These are phyloP conservation scores for Trichoderma oligosporum DNA, from an alignment of 2,329 filamentous ascomycete species.

Conservation along the genomic window DNA sequence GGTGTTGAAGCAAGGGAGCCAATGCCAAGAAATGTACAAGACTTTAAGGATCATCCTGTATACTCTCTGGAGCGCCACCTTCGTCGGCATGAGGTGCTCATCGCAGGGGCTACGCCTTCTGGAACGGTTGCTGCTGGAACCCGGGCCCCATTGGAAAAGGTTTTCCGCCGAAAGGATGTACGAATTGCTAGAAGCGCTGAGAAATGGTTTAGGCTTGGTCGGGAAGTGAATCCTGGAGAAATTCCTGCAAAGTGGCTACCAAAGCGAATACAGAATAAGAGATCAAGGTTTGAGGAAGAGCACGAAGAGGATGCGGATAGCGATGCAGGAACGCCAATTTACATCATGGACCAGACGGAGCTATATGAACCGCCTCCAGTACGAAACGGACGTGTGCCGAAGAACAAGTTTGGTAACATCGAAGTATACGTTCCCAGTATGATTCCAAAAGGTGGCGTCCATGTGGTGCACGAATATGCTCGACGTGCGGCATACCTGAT, in stretches of 20 bases:
- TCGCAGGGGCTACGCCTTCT: constrained; percentile 63
- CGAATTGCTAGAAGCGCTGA: constrained; percentile 73
- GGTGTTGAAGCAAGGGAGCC: constrained; percentile 70
- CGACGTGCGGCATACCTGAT: constrained; percentile 69
- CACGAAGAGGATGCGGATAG: constrained; percentile 30
- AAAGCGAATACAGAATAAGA: constrained; percentile 40
- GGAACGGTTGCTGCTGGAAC: constrained; percentile 73
- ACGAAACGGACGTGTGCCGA: constrained; percentile 70
- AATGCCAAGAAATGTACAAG: constrained; percentile 80
- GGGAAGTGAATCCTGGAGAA: constrained; percentile 72
- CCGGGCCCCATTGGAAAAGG: constrained; percentile 62
- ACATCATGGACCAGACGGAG: constrained; percentile 62
- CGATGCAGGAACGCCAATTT: constrained; percentile 53
- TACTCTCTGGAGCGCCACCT: constrained; percentile 85
- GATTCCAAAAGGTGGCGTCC: constrained; percentile 76
- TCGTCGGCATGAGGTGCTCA: constrained; percentile 75
- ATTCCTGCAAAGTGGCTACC: constrained; percentile 75
- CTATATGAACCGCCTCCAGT: constrained; percentile 74
- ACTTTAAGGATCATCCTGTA: constrained; percentile 82
- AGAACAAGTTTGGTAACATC: constrained; percentile 91
- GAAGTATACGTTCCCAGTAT: constrained; percentile 91
- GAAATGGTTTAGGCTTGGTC: constrained; percentile 85
- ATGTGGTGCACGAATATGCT: constrained; percentile 61
- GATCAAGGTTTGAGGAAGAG: constrained; percentile 24
- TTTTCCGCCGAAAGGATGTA: constrained; percentile 81